Conservation (phyloP, 441 rosid genomes). For the Bocquillonia castaneifolia region DNA sequence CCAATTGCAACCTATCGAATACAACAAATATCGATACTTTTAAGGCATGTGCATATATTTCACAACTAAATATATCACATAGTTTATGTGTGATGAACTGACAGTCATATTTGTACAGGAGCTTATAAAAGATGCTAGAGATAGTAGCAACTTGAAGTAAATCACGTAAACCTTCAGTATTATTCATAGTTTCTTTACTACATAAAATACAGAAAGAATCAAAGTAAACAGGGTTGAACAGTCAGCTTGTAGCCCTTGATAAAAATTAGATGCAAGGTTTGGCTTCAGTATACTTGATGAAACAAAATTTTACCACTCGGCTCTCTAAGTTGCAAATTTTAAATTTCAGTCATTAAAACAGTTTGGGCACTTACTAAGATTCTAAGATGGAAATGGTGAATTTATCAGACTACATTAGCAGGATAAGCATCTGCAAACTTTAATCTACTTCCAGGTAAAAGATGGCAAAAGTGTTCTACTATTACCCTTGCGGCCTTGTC, state of each 20-base stretch:
- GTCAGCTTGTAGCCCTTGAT: neutral
- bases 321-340: no score
- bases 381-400: no score
- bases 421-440: neutral
- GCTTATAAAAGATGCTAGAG: no score
- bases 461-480: neutral
- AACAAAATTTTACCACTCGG: no score
- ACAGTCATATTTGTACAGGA: neutral
- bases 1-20: constrained; percentile 64
- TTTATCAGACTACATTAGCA: no score
- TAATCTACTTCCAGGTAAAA: neutral
- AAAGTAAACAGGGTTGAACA: neutral
- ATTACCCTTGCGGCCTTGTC: neutral
- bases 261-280: no score
- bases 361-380: no score
- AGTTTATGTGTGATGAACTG: neutral
- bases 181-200: neutral
- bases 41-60: neutral
- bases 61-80: neutral
- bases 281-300: no score
- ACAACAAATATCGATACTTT: neutral
- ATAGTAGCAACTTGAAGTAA: neutral
- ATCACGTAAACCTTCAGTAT: neutral
- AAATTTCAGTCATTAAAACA: no score
- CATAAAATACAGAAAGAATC: neutral